Conservation (phyloP, 306 rosid species). For the Sechiopsis laciniata region DNA sequence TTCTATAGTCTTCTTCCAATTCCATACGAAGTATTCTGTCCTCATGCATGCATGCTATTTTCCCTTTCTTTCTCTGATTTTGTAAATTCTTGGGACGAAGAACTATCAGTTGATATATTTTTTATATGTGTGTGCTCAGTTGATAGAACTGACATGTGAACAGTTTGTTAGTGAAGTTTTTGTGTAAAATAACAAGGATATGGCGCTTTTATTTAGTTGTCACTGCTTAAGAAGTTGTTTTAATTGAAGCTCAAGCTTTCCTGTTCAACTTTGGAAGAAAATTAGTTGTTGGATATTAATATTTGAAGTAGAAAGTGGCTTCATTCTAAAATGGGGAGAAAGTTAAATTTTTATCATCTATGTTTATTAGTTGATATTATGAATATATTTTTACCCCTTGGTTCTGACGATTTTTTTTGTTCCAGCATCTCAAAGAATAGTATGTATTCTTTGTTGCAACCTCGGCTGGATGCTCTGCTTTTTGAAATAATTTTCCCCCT, state of each 20-base stretch:
- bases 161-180: neutral
- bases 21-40: neutral
- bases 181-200: slow-evolving; percentile 2
- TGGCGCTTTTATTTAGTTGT: neutral
- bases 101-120: neutral
- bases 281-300: neutral
- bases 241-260: neutral
- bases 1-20: slow-evolving; percentile 1
- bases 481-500: slow-evolving; percentile 93
- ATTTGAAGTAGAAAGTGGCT: slow-evolving; percentile 1
- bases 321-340: slow-evolving; percentile 11
- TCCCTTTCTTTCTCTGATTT: slow-evolving; percentile 4
- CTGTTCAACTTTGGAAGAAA: neutral
- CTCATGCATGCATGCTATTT: neutral
- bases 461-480: slow-evolving; percentile 75
- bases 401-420: slow-evolving; percentile 8
- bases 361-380: neutral
- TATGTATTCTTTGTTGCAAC: slow-evolving; percentile 79
- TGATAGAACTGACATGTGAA: neutral
- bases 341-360: neutral
- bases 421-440: slow-evolving; percentile 80
- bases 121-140: neutral
- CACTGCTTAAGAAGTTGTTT: neutral
- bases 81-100: neutral
- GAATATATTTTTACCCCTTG: neutral